Conservation (phyloP, 139 green algal genomes). For the Closterium sp. region DNA sequence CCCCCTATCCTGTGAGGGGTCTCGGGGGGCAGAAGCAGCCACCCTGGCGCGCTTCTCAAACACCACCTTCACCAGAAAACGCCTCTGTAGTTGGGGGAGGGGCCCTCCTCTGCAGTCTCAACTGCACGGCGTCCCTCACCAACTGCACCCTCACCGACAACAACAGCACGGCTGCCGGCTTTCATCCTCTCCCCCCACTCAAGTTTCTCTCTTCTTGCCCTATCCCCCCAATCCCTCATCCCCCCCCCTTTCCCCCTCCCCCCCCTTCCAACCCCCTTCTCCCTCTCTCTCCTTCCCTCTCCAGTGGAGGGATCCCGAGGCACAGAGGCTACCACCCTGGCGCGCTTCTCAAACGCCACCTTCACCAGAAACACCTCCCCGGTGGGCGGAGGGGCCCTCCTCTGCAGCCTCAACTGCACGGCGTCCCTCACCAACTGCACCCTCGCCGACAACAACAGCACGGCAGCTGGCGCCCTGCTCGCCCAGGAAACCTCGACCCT, state of each 20-base stretch:
- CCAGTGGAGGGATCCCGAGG: not conserved
- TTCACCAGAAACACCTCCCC: not conserved
- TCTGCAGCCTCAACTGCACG: not conserved
- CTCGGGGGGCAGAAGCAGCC: not conserved
- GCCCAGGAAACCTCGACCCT: not conserved
- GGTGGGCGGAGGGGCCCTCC: not conserved
- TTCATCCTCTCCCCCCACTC: too few relatives aligned
- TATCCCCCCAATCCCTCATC: too few relatives aligned
- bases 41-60: not conserved
- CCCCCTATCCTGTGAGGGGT: not conserved
- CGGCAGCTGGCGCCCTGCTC: not conserved
- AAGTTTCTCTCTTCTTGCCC: too few relatives aligned
- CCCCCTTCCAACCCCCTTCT: not conserved
- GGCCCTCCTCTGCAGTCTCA: not conserved
- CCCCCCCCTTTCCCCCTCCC: too few relatives aligned
- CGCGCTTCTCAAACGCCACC: not conserved
- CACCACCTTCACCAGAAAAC: not conserved
- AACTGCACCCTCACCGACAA: not conserved
- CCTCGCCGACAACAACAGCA: conserved; percentile 1
- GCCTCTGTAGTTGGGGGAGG: not conserved
- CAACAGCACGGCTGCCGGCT: not conserved
- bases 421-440: not conserved
- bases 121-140: not conserved
- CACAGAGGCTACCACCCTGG: not conserved
- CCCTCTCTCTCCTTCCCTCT: not conserved